phyloP scores from a whole-genome alignment of 192 early-diverging fungal genomes.

The Linnemannia zychae region DNA sequence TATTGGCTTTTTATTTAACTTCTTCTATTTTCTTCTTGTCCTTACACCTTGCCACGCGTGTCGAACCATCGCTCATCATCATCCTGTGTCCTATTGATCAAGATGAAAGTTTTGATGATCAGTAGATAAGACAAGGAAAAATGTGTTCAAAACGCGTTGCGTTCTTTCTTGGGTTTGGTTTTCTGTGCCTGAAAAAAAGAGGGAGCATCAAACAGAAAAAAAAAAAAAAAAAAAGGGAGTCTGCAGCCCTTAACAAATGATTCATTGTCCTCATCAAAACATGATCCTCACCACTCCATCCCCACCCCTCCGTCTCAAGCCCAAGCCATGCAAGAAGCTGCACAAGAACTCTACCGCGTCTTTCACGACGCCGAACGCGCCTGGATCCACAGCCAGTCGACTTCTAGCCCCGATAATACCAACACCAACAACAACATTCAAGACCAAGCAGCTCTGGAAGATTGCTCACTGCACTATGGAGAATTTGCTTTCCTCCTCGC shows the following conservation, averaged over 20 bases:
- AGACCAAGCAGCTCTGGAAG: slow-evolving; percentile 7
- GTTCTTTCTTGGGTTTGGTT: too few species aligned
- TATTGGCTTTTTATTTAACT: neutral
- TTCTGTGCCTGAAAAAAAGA: too few species aligned
- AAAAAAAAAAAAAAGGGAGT: too few species aligned
- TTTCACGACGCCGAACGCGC: slow-evolving; percentile 18
- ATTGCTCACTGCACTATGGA: slow-evolving; percentile 48
- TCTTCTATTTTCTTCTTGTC: neutral
- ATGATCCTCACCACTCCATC: neutral
- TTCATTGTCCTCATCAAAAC: too few species aligned
- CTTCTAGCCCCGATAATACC: neutral
- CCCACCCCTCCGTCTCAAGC: neutral
- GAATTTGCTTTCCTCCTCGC: slow-evolving; percentile 39
- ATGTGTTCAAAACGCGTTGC: too few species aligned
- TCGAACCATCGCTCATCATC: neutral
- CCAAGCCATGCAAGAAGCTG: neutral
- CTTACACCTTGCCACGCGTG: neutral
- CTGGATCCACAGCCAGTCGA: slow-evolving; percentile 14
- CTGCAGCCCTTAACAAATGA: too few species aligned
- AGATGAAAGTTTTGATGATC: too few species aligned
- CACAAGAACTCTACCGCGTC: neutral
- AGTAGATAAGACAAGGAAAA: too few species aligned
- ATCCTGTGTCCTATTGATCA: too few species aligned
- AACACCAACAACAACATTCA: neutral
- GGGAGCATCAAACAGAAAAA: too few species aligned